phyloP scores from a whole-genome alignment of 192 early-diverging fungal species.

The Dissophora globulifera region DNA sequence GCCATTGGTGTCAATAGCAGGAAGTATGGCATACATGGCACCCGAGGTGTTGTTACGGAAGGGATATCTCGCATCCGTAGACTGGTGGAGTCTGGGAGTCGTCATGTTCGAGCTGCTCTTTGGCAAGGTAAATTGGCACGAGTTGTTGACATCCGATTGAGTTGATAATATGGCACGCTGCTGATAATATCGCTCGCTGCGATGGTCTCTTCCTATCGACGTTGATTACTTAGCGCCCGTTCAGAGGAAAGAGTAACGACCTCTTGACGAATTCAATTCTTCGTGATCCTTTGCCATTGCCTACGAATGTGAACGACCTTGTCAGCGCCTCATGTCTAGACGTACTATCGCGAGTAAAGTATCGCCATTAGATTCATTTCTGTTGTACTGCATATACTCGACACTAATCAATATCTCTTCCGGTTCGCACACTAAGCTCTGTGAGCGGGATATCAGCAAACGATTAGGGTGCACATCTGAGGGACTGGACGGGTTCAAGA shows the following conservation, averaged over 20 bases:
- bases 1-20: constrained; percentile 77
- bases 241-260: constrained; percentile 81
- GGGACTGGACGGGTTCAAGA: constrained; percentile 74
- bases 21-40: constrained; percentile 90
- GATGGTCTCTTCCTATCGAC: too few relatives aligned
- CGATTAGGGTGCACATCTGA: constrained; percentile 82
- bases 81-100: constrained; percentile 90
- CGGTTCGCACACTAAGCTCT: too few relatives aligned
- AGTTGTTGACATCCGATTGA: too few relatives aligned
- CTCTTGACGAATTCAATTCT: constrained; percentile 76
- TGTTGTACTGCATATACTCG: too few relatives aligned
- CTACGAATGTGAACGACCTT: constrained; percentile 60
- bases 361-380: too few relatives aligned
- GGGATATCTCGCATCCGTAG: constrained; percentile 64
- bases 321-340: constrained; percentile 63
- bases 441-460: constrained; percentile 76
- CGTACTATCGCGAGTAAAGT: constrained; percentile 64
- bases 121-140: constrained; percentile 86
- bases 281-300: constrained; percentile 72
- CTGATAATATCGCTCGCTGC: too few relatives aligned
- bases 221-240: constrained; percentile 73
- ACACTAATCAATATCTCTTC: too few relatives aligned
- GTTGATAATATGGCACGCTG: too few relatives aligned
- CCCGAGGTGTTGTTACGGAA: constrained; percentile 76
- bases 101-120: constrained; percentile 81